phyloP scores from a whole-genome alignment of 768 basidiomycete genomes.

The Leccinum arenicola region DNA sequence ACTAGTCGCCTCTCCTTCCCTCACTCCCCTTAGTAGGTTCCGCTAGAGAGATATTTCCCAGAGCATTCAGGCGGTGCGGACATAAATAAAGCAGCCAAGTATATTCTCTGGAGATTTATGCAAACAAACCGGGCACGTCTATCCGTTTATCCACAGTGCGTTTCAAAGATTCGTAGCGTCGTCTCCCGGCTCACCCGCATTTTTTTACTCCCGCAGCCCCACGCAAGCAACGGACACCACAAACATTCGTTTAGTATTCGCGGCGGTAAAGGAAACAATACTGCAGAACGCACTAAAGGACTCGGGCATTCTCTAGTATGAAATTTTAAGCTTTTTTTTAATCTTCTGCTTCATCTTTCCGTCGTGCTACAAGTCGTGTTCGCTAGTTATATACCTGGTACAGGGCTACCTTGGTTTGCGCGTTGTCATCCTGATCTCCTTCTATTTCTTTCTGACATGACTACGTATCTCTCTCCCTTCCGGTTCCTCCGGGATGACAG shows the following conservation, averaged over 20 bases:
- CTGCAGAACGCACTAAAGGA: conserved; percentile 85
- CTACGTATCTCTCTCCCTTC: not conserved
- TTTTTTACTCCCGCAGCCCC: conserved; percentile 40
- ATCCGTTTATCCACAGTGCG: conserved; percentile 89
- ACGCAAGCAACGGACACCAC: conserved; percentile 89
- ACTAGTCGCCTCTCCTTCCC: not conserved
- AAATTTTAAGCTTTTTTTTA: not conserved
- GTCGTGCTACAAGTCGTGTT: conserved; percentile 12
- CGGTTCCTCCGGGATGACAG: conserved; percentile 2
- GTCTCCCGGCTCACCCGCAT: not conserved
- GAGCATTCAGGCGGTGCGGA: conserved; percentile 88
- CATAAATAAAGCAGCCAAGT: conserved; percentile 93
- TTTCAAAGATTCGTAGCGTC: conserved; percentile 8
- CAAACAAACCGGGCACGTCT: conserved; percentile 82
- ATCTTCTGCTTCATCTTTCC: not conserved
- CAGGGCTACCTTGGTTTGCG: not conserved
- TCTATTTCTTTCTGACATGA: not conserved
- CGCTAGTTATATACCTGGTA: conserved; percentile 27
- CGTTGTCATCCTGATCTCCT: not conserved
- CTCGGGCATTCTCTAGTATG: conserved; percentile 67
- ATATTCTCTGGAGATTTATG: conserved; percentile 93
- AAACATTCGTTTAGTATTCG: conserved; percentile 80
- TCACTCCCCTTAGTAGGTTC: conserved; percentile 45
- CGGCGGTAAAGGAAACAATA: conserved; percentile 92
- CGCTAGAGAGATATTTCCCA: conserved; percentile 74